Evolutionary conservation across 176 grass and related monocot species (phyloP).

Genomic region (Triticum aestivum): IWGSC_CS_RefSeq_v2.1 NC_057806.1:281597801-281598300

Average conservation of each 20-base stretch:
- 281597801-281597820: neutral
- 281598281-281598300: neutral
- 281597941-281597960: neutral
- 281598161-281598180: neutral
- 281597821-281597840: neutral
- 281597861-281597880: neutral
- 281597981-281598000: slow-evolving; percentile 3
- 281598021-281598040: neutral
- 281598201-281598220: slow-evolving; percentile 12
- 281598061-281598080: neutral
- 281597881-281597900: neutral
- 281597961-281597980: neutral
- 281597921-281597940: neutral
- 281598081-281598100: neutral
- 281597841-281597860: neutral
- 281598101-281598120: neutral
- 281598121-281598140: neutral
- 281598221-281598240: slow-evolving; percentile 14
- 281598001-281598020: neutral
- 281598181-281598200: neutral
- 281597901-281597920: neutral
- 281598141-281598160: neutral
- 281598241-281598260: neutral
- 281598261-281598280: no score
- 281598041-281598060: neutral